Percentiles rank a stretch among this genome's conserved stretches.
Evolutionary conservation across 1,139 yeast genomes (phyloP).

Genomic region (Saccharomyces uvarum): DNA sequence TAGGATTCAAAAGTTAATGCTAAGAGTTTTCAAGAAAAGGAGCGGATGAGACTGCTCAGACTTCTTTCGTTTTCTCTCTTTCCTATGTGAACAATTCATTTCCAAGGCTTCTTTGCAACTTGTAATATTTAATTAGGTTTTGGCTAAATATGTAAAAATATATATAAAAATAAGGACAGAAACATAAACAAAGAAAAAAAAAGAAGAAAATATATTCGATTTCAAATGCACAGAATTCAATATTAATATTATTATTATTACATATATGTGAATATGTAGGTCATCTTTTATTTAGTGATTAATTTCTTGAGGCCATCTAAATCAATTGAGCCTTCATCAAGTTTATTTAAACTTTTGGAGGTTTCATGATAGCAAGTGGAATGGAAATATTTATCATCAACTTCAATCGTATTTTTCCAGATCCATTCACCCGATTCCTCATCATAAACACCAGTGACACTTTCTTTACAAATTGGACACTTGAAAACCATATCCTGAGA

Average conservation of each 20-base stretch:
- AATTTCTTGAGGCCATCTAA: constrained; percentile 21
- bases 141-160: not conserved
- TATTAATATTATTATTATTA: not conserved
- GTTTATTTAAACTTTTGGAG: constrained; percentile 32
- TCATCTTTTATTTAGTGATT: constrained; percentile 2
- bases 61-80: not conserved
- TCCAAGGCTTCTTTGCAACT: not conserved
- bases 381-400: constrained; percentile 71
- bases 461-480: constrained; percentile 86
- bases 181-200: not conserved
- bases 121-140: not conserved
- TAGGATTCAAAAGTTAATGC: not conserved
- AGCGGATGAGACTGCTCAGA: not conserved
- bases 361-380: constrained; percentile 77
- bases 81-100: not conserved
- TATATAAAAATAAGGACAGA: not conserved
- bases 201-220: not conserved
- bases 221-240: not conserved
- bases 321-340: constrained; percentile 15
- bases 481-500: constrained; percentile 59
- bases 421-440: constrained; percentile 94
- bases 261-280: not conserved
- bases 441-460: constrained; percentile 69
- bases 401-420: constrained; percentile 73
- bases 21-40: not conserved